Percentiles rank a stretch among this genome's conserved stretches.
phyloP scores from a whole-genome alignment of 129 eudicot genomes.

The Lonicera japonica region DNA sequence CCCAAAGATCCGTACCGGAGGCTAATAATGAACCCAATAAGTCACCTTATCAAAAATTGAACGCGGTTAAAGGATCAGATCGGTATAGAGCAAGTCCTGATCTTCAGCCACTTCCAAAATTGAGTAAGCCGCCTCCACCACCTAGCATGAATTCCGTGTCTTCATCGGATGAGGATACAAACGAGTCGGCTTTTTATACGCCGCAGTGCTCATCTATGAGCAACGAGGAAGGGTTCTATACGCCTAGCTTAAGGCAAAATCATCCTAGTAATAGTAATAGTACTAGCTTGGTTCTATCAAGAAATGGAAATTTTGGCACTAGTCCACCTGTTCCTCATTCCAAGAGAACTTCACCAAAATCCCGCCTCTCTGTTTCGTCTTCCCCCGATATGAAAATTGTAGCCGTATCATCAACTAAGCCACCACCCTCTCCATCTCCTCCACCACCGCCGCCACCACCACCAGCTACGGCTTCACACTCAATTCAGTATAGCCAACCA shows the following conservation, averaged over 20 bases:
- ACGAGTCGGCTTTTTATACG: slow-evolving; percentile 60
- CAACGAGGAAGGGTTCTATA: slow-evolving; percentile 51
- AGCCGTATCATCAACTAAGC: slow-evolving; percentile 42
- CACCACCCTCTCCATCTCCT: slow-evolving; percentile 18
- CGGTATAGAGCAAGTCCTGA: slow-evolving; percentile 91
- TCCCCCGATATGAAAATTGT: slow-evolving; percentile 56
- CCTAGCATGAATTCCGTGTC: slow-evolving; percentile 53
- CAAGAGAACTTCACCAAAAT: slow-evolving; percentile 85
- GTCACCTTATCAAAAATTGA: slow-evolving; percentile 73
- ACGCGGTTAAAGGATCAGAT: slow-evolving; percentile 48
- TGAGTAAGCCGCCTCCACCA: slow-evolving; percentile 62
- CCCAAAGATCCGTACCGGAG: slow-evolving; percentile 38
- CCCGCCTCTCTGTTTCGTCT: slow-evolving; percentile 56
- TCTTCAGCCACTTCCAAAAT: slow-evolving; percentile 84
- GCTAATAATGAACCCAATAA: slow-evolving; percentile 30
- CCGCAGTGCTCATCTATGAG: slow-evolving; percentile 84
- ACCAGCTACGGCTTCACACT: slow-evolving; percentile 28
- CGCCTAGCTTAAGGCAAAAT: slow-evolving; percentile 26
- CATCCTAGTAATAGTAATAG: slow-evolving; percentile 15
- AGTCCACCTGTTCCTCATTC: slow-evolving; percentile 57
- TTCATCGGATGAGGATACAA: slow-evolving; percentile 65
- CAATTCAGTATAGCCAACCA: slow-evolving; percentile 24
- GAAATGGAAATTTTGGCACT: slow-evolving; percentile 20
- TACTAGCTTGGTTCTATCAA: slow-evolving; percentile 27
- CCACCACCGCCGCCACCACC: slow-evolving; percentile 31